Evolutionary conservation across 2,329 filamentous ascomycete species (phyloP).

Genomic region (Cryphonectria carpinicola): DNA sequence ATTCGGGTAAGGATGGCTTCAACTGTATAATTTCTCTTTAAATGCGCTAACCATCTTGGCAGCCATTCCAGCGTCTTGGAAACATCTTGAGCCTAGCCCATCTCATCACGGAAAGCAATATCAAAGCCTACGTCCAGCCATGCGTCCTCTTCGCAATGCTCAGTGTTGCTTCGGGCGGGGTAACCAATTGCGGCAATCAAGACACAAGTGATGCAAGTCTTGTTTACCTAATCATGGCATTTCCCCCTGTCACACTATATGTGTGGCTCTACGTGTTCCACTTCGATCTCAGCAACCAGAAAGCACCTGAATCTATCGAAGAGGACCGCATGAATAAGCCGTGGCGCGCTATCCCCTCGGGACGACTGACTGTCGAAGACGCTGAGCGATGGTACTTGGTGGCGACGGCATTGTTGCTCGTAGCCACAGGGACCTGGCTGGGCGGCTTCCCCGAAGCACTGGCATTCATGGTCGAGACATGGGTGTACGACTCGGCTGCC

Average conservation of each 20-base stretch:
- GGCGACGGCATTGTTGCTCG: conserved; percentile 21
- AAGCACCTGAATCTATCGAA: conserved; percentile 31
- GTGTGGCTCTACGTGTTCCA: conserved; percentile 15
- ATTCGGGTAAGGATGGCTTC: not conserved
- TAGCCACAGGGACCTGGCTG: conserved; percentile 22
- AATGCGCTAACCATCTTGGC: not conserved
- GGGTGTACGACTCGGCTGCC: conserved; percentile 37
- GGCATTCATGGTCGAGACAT: conserved; percentile 32
- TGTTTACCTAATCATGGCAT: not conserved
- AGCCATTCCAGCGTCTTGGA: conserved; percentile 1
- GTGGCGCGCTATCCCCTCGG: conserved; percentile 37
- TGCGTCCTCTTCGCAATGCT: conserved; percentile 26
- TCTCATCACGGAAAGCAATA: conserved; percentile 28
- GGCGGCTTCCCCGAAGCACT: conserved; percentile 30
- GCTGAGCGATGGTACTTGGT: conserved; percentile 22
- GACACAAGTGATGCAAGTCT: conserved; percentile 11
- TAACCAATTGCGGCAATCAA: conserved; percentile 17
- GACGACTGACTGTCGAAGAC: conserved; percentile 30
- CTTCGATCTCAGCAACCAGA: conserved; percentile 33
- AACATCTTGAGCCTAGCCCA: conserved; percentile 21
- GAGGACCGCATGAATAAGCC: conserved; percentile 40
- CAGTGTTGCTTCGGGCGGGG: conserved; percentile 21
- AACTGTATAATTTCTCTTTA: not conserved
- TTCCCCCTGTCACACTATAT: conserved; percentile 10
- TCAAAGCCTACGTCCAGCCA: conserved; percentile 28